Percentiles rank a stretch among this genome's conserved stretches.
phyloP scores from a whole-genome alignment of 2,329 filamentous ascomycete genomes.

The Pseudogymnoascus destructans region DNA sequence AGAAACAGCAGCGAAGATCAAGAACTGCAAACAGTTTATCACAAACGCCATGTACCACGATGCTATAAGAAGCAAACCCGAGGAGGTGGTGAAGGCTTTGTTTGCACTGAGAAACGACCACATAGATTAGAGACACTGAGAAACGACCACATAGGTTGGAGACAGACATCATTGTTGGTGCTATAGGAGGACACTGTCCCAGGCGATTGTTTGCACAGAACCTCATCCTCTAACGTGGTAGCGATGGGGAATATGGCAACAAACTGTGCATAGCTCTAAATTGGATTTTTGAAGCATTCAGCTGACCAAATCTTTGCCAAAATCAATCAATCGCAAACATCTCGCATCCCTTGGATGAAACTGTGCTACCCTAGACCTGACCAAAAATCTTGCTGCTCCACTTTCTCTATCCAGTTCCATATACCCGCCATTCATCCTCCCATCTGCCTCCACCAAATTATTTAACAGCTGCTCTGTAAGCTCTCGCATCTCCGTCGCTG shows the following conservation, averaged over 20 bases:
- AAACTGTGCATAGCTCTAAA: background rate
- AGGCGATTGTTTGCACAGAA: background rate
- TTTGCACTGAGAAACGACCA: constrained; percentile 63
- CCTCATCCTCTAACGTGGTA: background rate
- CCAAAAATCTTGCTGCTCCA: constrained; percentile 49
- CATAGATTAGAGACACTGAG: constrained; percentile 33
- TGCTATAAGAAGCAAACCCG: constrained; percentile 57
- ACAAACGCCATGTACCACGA: constrained; percentile 85
- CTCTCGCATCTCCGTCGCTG: constrained; percentile 46
- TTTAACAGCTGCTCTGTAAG: constrained; percentile 50
- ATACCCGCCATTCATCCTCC: constrained; percentile 43
- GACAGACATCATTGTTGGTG: background rate
- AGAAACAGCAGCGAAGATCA: constrained; percentile 62
- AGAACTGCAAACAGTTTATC: constrained; percentile 65
- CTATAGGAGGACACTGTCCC: background rate
- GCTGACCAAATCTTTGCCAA: constrained; percentile 48
- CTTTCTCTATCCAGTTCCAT: constrained; percentile 46
- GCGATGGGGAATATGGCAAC: background rate
- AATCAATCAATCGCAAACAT: constrained; percentile 46
- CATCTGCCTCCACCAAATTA: constrained; percentile 39
- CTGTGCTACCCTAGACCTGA: constrained; percentile 51
- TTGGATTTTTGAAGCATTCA: constrained; percentile 21
- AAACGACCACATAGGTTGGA: too few species aligned
- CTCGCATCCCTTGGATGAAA: constrained; percentile 52
- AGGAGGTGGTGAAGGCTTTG: constrained; percentile 63